Conservation (phyloP, 495 filamentous ascomycete genomes). For the Rhypophila decipiens region DNA sequence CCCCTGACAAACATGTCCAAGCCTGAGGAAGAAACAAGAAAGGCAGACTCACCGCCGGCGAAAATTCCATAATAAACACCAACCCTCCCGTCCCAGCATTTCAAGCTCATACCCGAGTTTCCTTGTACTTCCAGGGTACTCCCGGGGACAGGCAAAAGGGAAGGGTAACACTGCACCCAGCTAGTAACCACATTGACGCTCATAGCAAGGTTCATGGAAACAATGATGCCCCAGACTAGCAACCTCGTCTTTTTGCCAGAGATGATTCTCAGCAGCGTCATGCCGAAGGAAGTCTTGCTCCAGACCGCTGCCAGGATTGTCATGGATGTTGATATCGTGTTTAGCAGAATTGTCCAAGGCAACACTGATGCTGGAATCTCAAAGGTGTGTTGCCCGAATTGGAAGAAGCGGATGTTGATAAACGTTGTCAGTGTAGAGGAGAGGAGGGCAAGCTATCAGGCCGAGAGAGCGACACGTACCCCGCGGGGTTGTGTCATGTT, state of each 20-base stretch:
- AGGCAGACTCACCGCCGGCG: conserved; percentile 11
- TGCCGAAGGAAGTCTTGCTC: conserved; percentile 32
- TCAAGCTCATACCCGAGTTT: no score
- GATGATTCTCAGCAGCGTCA: conserved; percentile 27
- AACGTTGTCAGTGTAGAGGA: conserved; percentile 10
- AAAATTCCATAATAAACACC: conserved; percentile 16
- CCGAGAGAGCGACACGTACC: no score
- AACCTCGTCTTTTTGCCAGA: conserved; percentile 10
- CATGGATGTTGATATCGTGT: conserved; percentile 7
- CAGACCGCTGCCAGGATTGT: conserved; percentile 24
- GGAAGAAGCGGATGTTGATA: conserved; percentile 11
- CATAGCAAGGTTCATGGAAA: conserved; percentile 24
- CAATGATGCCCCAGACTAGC: conserved; percentile 21
- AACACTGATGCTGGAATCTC: conserved; percentile 7
- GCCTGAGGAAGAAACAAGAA: no score
- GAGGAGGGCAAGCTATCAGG: conserved; percentile 19
- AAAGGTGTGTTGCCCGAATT: conserved; percentile 15
- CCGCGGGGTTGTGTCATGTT: no score
- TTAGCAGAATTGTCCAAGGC: conserved; percentile 9
- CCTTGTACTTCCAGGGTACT: no score
- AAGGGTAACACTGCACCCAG: conserved; percentile 24
- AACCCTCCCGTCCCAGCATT: conserved; percentile 15
- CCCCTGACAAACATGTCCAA: no score
- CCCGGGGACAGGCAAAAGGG: conserved; percentile 11
- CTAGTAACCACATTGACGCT: conserved; percentile 11